Evolutionary conservation across 305 asterid species (phyloP).

Genomic region (Rubia balearica): DNA sequence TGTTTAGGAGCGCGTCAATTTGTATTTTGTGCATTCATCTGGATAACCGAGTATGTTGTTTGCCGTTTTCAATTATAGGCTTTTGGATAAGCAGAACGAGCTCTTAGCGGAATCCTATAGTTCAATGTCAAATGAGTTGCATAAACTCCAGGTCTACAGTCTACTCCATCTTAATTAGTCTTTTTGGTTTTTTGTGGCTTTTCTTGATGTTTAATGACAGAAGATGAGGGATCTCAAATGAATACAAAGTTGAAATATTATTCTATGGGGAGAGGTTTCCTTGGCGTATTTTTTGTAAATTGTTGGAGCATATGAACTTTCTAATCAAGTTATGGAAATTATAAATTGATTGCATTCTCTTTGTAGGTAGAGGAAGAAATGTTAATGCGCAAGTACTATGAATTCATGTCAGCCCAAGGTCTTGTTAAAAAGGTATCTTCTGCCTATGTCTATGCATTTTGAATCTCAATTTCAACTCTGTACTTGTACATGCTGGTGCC

Average conservation of each 20-base stretch:
- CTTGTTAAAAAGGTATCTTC: constrained; percentile 39
- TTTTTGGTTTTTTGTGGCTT: background rate
- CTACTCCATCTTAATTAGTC: constrained; percentile 2
- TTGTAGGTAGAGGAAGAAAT: constrained; percentile 86
- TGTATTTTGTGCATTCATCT: background rate
- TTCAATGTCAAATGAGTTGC: constrained; percentile 73
- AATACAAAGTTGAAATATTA: background rate
- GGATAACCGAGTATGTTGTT: background rate
- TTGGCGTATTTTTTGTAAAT: background rate
- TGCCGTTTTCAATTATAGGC: constrained; percentile 32
- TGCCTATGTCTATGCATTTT: background rate
- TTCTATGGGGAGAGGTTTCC: background rate
- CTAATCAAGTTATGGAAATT: background rate
- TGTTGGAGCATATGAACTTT: background rate
- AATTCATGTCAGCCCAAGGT: constrained; percentile 64
- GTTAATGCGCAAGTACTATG: constrained; percentile 85
- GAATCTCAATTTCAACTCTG: background rate
- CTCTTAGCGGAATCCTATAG: constrained; percentile 53
- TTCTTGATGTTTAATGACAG: background rate
- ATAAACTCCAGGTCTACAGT: constrained; percentile 70
- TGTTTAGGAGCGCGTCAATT: background rate
- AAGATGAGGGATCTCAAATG: background rate
- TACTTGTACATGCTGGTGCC: background rate
- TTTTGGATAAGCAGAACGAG: constrained; percentile 69
- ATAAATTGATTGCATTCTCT: background rate